phyloP scores from a whole-genome alignment of 352 stramenopile genomes.

The Achlya hypogyna region DNA sequence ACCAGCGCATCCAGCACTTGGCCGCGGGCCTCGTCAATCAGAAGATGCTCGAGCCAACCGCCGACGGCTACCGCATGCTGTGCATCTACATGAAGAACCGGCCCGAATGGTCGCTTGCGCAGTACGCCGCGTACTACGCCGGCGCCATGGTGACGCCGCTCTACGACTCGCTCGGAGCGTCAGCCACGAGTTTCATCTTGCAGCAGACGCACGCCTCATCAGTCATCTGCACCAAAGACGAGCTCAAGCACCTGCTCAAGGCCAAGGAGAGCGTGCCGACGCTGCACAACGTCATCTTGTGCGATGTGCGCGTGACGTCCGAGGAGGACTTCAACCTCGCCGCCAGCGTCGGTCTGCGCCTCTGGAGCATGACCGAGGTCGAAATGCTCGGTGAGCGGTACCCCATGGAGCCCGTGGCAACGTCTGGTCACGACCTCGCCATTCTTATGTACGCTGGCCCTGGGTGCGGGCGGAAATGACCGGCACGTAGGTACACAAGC shows the following conservation, averaged over 20 bases:
- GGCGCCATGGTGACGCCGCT: slow-evolving; percentile 15
- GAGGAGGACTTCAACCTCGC: neutral
- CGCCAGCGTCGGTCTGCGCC: neutral
- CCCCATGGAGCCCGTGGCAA: neutral
- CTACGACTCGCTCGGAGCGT: slow-evolving; percentile 25
- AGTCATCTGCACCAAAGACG: slow-evolving; percentile 19
- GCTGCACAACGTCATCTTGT: slow-evolving; percentile 33
- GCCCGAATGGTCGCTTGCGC: slow-evolving; percentile 81
- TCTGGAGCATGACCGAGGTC: slow-evolving; percentile 2
- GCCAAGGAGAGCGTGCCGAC: slow-evolving; percentile 37
- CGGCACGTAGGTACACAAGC: slow-evolving; percentile 86
- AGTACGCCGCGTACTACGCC: slow-evolving; percentile 32
- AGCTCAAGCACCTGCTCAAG: slow-evolving; percentile 38
- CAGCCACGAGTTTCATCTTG: slow-evolving; percentile 20
- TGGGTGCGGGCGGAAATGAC: slow-evolving; percentile 51
- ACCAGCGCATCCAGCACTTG: slow-evolving; percentile 7
- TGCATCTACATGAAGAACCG: slow-evolving; percentile 87
- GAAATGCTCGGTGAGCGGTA: slow-evolving; percentile 2
- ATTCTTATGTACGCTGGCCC: slow-evolving; percentile 35
- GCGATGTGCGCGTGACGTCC: neutral
- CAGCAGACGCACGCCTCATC: slow-evolving; percentile 23
- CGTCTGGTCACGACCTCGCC: neutral
- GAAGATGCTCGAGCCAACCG: slow-evolving; percentile 6
- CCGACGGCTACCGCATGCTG: slow-evolving; percentile 37
- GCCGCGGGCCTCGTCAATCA: neutral